Evolutionary conservation across 345 rosid genomes (phyloP).

Genomic region (Salix koriyanagi): DNA sequence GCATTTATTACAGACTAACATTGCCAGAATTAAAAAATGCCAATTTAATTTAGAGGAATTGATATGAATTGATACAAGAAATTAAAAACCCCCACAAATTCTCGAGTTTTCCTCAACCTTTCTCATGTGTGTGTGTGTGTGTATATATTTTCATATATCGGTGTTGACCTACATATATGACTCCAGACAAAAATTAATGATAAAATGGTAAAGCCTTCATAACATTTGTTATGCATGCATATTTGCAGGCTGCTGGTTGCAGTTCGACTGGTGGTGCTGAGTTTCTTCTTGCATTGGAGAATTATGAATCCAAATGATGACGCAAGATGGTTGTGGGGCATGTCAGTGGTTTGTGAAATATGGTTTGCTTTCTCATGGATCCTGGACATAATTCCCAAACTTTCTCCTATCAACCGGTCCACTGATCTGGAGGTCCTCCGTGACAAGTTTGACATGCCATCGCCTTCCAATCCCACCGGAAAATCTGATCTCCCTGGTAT

Average conservation of each 20-base stretch:
- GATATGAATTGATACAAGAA: neutral
- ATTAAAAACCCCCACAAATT: neutral
- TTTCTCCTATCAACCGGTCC: constrained; percentile 73
- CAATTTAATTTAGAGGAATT: neutral
- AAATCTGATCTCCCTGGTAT: constrained; percentile 89
- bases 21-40: neutral
- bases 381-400: constrained; percentile 83
- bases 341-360: constrained; percentile 77
- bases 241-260: constrained; percentile 45
- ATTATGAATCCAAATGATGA: constrained; percentile 63
- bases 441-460: constrained; percentile 86
- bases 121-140: neutral
- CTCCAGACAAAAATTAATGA: neutral
- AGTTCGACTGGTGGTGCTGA: constrained; percentile 56
- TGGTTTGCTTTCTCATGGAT: constrained; percentile 98
- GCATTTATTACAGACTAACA: neutral
- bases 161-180: no score
- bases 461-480: constrained; percentile 83
- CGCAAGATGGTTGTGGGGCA: constrained; percentile 82
- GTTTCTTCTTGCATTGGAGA: constrained; percentile 84
- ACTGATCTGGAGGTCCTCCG: constrained; percentile 74
- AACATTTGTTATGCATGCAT: neutral
- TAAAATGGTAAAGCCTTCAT: neutral
- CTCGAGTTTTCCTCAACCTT: neutral
- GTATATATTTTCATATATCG: no score